Evolutionary conservation across 352 stramenopile species (phyloP), one percentile per base, ranked within the genome.

Genomic region (Phytophthora uliginosa): DNA sequence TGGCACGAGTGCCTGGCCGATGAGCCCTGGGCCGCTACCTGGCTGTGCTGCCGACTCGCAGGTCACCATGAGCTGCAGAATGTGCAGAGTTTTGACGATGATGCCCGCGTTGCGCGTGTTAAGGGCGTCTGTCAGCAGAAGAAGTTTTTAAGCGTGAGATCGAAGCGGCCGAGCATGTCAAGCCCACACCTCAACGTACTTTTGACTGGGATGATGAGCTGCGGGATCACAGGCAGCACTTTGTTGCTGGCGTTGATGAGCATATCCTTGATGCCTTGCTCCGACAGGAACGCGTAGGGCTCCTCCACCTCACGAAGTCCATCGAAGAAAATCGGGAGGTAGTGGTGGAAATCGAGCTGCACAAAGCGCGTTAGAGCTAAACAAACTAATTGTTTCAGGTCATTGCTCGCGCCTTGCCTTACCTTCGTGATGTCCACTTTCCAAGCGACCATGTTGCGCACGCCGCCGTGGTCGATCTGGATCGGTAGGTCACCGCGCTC

Each of bases 121-220:
- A 36, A 97, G 84, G 0, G 91, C 91, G 50, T 93, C 88, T 93
- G 52, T 0, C 7, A 54, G 50, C 50, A 48, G 12, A 42, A 56
- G 51, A 20, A 65, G 7, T 13, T 31, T 7, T 31, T 31, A 7
- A 34, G 70, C 12, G 13, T 64, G 17, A 69, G 54, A 38, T 20
- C 31, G 17, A n/a, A 33, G 1, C 6, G 1, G 20, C 9, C 5
- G 17, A 33, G 13, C 36, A 33, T 17, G 24, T n/a, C 45, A 22
- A 56, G 15, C 13, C 13, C 2, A 53, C 3, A 18, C 22, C 50
- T 8, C 2, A 60, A 70, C 85, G 60, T 69, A 96, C 88, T 99
- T 76, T 99, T 99, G 79, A 99, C 98, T 13, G 97, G 98, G 71
- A 99, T 99, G 73, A 99, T 99, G 20, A 99, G 86, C 75, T 99